phyloP scores from a whole-genome alignment of 2,329 filamentous ascomycete genomes.

The Talaromyces pinophilus region DNA sequence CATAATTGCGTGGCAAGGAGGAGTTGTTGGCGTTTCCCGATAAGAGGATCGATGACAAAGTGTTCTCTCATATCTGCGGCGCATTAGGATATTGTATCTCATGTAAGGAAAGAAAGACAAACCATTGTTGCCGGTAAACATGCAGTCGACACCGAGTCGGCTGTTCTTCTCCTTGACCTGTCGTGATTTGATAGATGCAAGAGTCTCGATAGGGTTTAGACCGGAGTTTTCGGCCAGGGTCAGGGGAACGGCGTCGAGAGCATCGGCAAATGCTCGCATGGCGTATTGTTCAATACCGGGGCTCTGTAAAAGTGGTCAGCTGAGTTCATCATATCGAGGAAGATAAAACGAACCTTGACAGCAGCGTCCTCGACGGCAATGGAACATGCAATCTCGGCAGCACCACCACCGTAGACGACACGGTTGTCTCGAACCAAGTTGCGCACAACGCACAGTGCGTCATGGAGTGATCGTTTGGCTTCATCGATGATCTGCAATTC shows the following conservation, averaged over 20 bases:
- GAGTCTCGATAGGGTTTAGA: conserved; percentile 89
- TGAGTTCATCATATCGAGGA: neutral
- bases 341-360: conserved; percentile 60
- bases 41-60: conserved; percentile 97
- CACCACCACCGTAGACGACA: conserved; percentile 95
- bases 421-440: conserved; percentile 96
- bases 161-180: conserved; percentile 84
- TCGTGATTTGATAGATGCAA: conserved; percentile 92
- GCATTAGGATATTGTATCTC: conserved; percentile 20
- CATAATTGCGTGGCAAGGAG: conserved; percentile 95
- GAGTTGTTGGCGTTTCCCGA: conserved; percentile 96
- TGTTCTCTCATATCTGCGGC: conserved; percentile 87
- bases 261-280: conserved; percentile 96
- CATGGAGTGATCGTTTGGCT: conserved; percentile 74
- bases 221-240: conserved; percentile 96
- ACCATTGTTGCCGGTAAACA: conserved; percentile 89
- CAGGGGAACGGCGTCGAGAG: conserved; percentile 91
- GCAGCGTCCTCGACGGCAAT: conserved; percentile 94
- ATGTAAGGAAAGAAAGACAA: conserved; percentile 35
- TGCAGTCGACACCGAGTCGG: conserved; percentile 92
- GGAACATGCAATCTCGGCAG: conserved; percentile 95
- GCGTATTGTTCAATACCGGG: conserved; percentile 98
- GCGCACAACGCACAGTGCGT: conserved; percentile 85
- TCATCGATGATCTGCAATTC: conserved; percentile 85
- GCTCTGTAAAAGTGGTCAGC: conserved; percentile 55